Evolutionary conservation across 345 rosid species (phyloP), one percentile per base, ranked within the genome.

Genomic region (Gossypium longicalyx): DNA sequence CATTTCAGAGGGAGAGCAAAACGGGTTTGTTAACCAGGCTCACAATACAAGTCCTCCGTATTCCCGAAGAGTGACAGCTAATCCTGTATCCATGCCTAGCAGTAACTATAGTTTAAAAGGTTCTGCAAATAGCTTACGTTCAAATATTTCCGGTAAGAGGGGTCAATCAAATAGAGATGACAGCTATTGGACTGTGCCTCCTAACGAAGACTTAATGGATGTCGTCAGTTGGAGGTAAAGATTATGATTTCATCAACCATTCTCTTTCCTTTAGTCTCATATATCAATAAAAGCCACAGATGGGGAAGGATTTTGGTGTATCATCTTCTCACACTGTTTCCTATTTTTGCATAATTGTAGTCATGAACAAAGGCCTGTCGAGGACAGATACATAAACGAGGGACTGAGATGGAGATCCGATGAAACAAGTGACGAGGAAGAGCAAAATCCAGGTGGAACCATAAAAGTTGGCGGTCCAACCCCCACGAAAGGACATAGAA

Each of bases 371-470:
- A 82, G 80, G 75, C 67, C 74, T 72, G 27, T 72, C 29, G 87
- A 79, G 54, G 86, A 79, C 51, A 78, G 77, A 80, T 82, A 78
- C 51, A 70, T 19, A 58, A 75, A 80, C 52, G 84, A 76, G 78
- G 90, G 83, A 59, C 85, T 75, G 17, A 85, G 98, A 81, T 94
- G 98, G 98, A 88, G 98, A 75, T 88, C 98, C 0, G 94, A 91
- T 79, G 98, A 89, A 81, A 77, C 91, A 34, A 89, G 93, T 54
- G 98, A 92, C 12, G 98, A 86, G 78, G 97, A 94, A 76, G 93
- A 81, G 77, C 79, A 75, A 47, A 78, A 71, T 76, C 84, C 68
- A 7, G 82, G 67, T 34, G 78, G 81, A 78, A 76, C 76, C 51
- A 71, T 52, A 59, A 85, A 82, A 73, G 48, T 57, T 53, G 76